A percentile compares a stretch with the other conserved stretches of the same genome.
Conservation (phyloP, 2,329 filamentous ascomycete species). For the Chaetomium olivaceum region DNA sequence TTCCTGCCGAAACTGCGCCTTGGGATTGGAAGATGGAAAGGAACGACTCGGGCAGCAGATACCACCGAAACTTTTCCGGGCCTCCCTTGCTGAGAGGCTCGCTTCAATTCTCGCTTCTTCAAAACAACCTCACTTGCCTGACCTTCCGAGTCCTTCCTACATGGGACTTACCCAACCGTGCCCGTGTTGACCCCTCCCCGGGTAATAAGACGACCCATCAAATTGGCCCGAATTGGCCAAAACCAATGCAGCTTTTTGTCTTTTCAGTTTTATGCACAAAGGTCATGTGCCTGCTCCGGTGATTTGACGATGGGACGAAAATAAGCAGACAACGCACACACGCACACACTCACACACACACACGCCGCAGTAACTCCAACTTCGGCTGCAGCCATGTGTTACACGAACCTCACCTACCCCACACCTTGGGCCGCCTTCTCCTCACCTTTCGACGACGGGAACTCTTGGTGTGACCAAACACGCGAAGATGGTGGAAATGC, state of each 20-base stretch:
- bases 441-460: slow-evolving; percentile 3
- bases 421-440: slow-evolving; percentile 10
- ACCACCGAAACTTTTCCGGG: not conserved
- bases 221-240: not conserved
- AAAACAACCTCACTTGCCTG: not conserved
- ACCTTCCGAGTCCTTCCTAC: too few relatives aligned
- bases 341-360: not conserved
- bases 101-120: not conserved
- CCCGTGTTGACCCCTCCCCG: not conserved
- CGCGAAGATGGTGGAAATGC: not conserved
- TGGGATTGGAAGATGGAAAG: not conserved
- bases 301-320: slow-evolving; percentile 1
- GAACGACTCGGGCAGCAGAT: not conserved
- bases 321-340: not conserved
- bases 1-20: not conserved
- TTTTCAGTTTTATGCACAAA: slow-evolving; percentile 1
- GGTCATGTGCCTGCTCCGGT: slow-evolving; percentile 14
- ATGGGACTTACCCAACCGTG: too few relatives aligned
- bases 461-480: not conserved
- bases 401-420: slow-evolving; percentile 16
- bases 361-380: not conserved
- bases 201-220: slow-evolving; percentile 13
- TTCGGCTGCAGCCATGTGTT: not conserved
- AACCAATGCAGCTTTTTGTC: not conserved
- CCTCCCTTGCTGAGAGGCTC: not conserved